Evolutionary conservation across 2,329 filamentous ascomycete species (phyloP), one percentile per base, ranked within the genome.

Genomic region (Daldinia eschscholtzii): DNA sequence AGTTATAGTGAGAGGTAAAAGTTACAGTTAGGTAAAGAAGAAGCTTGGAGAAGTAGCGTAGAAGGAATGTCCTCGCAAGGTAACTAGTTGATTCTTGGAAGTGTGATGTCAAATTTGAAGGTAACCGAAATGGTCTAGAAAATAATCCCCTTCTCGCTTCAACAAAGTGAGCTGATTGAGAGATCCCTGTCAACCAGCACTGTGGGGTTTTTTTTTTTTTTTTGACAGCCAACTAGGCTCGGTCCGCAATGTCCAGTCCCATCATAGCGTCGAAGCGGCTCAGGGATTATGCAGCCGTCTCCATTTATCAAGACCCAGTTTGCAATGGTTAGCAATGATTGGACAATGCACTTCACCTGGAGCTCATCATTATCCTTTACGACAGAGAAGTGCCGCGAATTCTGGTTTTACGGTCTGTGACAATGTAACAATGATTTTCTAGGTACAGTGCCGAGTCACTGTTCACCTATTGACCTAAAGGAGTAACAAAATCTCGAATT

Each of bases 221-320:
- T 23, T 48, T 48, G 23, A 48, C 44, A 48, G 23, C 44, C 12
- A 48, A 28, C 44, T 0, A 28, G 44, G 23, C 44, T 48, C 44
- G 44, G 44, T 48, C 23, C 44, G 44, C 44, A 48, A 48, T 26
- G 20, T 4, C 44, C 10, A 12, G 44, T 48, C 23, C 2, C 23
- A 5, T 48, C 44, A 48, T 48, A 28, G 44, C 44, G 44, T 48
- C 15, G 23, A 13, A 48, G 44, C 44, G 44, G 44, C 20, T 26
- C 44, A 48, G 44, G 44, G 44, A 48, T 48, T 9, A 18, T 48
- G 44, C 44, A 48, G 44, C 44, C 44, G 44, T 48, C 1, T n/a
- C 44, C 44, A 48, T 23, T 48, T 4, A 12, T 23, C 44, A 48
- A 48, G 44, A 48, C 6, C 10, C 20, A 23, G 20, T 23, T 23